Conservation (phyloP, 805 yeast genomes). For the Metschnikowia colocasiae region DNA sequence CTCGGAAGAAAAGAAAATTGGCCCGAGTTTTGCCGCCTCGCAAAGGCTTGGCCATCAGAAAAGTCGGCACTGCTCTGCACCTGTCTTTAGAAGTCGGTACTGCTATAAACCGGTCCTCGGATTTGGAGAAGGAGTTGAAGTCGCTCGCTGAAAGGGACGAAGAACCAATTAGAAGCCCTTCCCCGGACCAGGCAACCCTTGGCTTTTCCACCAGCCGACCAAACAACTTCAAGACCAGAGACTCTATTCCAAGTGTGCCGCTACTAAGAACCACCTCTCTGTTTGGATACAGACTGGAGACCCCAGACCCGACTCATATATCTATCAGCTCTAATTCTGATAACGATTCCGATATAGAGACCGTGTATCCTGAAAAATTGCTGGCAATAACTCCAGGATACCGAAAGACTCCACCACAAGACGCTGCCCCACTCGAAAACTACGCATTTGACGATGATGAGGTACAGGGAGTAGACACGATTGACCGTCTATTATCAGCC, state of each 20-base stretch:
- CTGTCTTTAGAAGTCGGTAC: too few species aligned
- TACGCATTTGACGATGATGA: background rate
- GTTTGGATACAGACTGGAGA: constrained; percentile 7
- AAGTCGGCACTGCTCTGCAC: constrained; percentile 11
- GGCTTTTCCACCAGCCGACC: background rate
- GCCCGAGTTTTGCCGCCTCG: constrained; percentile 16
- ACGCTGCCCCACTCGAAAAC: background rate
- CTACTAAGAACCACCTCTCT: constrained; percentile 5
- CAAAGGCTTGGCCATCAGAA: constrained; percentile 37
- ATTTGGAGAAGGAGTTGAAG: constrained; percentile 11
- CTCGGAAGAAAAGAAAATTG: constrained; percentile 5
- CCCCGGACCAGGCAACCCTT: background rate
- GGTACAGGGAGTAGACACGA: constrained; percentile 11
- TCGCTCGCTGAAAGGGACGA: background rate
- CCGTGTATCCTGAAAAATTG: background rate
- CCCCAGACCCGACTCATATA: constrained; percentile 6
- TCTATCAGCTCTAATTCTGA: constrained; percentile 10
- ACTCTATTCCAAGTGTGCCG: constrained; percentile 1
- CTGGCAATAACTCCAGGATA: constrained; percentile 4
- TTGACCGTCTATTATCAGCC: constrained; percentile 11
- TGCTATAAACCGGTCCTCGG: constrained; percentile 5
- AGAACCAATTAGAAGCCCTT: background rate
- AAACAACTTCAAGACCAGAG: background rate
- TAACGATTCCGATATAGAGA: constrained; percentile 1
- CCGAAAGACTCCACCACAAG: background rate